Base-by-base conservation (phyloP, 805 yeast genomes). In the Ogataea kodamae region DNA sequence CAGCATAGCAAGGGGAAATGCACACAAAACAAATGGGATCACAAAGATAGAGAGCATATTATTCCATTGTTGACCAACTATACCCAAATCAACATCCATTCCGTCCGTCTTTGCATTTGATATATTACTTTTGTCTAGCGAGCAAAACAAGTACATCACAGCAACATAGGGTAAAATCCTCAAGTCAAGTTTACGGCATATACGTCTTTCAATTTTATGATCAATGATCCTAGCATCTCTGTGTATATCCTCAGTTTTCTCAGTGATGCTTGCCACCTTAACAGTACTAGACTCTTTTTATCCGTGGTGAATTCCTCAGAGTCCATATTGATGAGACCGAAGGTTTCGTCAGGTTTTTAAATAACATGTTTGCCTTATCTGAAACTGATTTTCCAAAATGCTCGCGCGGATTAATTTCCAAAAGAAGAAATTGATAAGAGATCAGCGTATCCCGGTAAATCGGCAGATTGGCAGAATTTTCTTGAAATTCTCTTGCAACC, bases 31-130 rank as follows among this genome's bases (percentile, higher is more conserved):
- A 43, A 62, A 67, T 0, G 72, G 71, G 26, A 64, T 50, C 36
- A 62, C 65, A 41, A 67, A 67, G 15, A 68, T 60, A 2, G 72
- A 62, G 20, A 68, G 51, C 57, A 67, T 58, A 13, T 60, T 43
- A 40, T 67, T 67, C 67, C 68, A 69, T 38, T 66, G 60, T n/a
- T 56, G 50, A 13, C 67, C 69, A 4, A 43, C 43, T 31, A 69
- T 58, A 19, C 60, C 60, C 12, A 70, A 48, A 39, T 69, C 70
- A 4, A 37, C 44, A 22, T 62, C 68, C 27, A 69, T 50, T 18
- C 68, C 68, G 39, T 65, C 65, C 3, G 71, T 67, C 42, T 65
- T 66, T 17, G 74, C 74, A 46, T 69, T 68, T 9, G 67, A 59
- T 24, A 69, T 67, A 43, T 69, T 69, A n/a, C 71, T 68, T 40